phyloP scores from a whole-genome alignment of 352 stramenopile genomes.

The Phytophthora pluvialis region DNA sequence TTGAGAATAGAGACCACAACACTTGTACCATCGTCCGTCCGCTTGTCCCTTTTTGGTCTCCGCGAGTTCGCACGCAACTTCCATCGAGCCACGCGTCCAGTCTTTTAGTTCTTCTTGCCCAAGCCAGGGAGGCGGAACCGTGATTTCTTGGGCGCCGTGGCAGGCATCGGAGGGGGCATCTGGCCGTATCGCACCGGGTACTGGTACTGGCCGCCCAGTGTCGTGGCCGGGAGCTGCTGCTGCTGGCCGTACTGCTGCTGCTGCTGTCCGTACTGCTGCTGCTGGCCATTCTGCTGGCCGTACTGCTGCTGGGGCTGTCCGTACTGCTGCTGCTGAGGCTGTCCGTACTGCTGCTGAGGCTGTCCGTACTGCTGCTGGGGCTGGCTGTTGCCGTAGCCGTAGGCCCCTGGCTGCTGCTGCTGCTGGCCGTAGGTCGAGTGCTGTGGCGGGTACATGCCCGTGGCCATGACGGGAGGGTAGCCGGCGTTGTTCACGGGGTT shows the following conservation, averaged over 20 bases:
- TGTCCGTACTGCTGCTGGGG: conserved; percentile 26
- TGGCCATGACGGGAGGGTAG: conserved; percentile 56
- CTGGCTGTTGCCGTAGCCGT: conserved; percentile 39
- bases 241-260: conserved; percentile 33
- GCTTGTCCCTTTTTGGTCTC: conserved; percentile 18
- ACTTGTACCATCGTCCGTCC: conserved; percentile 23
- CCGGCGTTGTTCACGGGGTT: conserved; percentile 38
- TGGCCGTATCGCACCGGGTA: conserved; percentile 65
- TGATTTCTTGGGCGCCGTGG: conserved; percentile 63
- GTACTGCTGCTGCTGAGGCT: conserved; percentile 26
- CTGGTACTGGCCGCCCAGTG: conserved; percentile 51
- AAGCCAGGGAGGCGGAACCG: conserved; percentile 73
- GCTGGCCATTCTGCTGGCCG: conserved; percentile 17
- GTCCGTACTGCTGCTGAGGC: conserved; percentile 29
- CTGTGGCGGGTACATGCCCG: conserved; percentile 58
- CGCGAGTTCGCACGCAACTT: conserved; percentile 23
- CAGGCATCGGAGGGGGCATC: conserved; percentile 59
- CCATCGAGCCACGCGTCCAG: conserved; percentile 23
- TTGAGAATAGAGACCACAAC: conserved; percentile 12
- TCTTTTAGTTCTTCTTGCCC: conserved; percentile 81
- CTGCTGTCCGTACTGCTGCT: conserved; percentile 26
- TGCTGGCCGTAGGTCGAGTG: conserved; percentile 51
- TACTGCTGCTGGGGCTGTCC: conserved; percentile 15
- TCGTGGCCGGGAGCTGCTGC: conserved; percentile 30
- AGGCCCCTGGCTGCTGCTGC: conserved; percentile 34